A percentile compares a stretch with the other conserved stretches of the same genome.
phyloP scores from a whole-genome alignment of 1,284 basidiomycete genomes.

The Microbotryum silenes-acaulis region DNA sequence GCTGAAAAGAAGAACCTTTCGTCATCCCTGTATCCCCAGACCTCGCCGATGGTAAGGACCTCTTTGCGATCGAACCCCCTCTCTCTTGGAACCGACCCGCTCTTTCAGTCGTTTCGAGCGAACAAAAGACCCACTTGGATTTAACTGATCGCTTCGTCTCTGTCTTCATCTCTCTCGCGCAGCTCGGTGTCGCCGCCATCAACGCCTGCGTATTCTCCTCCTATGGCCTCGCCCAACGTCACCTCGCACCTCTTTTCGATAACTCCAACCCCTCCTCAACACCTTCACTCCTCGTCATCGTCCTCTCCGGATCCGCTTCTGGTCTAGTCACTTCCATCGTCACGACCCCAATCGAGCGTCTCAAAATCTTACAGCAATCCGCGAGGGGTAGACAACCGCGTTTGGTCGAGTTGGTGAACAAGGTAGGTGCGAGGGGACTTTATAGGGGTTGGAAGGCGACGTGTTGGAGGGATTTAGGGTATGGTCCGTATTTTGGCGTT shows the following conservation, averaged over 20 bases:
- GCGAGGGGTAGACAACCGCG: slow-evolving; percentile 30
- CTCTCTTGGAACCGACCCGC: too few species aligned
- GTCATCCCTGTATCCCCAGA: too few species aligned
- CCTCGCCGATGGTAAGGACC: too few species aligned
- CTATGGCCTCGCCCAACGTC: slow-evolving; percentile 62
- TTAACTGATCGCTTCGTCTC: too few species aligned
- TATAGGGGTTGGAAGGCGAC: slow-evolving; percentile 68
- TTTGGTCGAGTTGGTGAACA: too few species aligned
- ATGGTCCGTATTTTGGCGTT: slow-evolving; percentile 73
- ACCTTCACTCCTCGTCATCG: slow-evolving; percentile 52
- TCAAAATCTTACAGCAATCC: slow-evolving; percentile 72
- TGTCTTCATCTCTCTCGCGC: neutral
- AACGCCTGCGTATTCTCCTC: slow-evolving; percentile 68
- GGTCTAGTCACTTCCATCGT: slow-evolving; percentile 68
- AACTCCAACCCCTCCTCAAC: slow-evolving; percentile 45
- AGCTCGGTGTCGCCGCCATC: slow-evolving; percentile 62
- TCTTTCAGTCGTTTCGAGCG: neutral
- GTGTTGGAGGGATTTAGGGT: slow-evolving; percentile 64
- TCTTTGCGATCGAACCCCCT: neutral
- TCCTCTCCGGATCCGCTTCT: slow-evolving; percentile 65
- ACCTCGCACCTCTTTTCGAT: slow-evolving; percentile 42
- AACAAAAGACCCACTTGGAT: too few species aligned
- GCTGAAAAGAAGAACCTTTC: too few species aligned
- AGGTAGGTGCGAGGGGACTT: too few species aligned
- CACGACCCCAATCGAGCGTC: slow-evolving; percentile 70